Evolutionary conservation across 2,329 filamentous ascomycete species (phyloP), one percentile per base, ranked within the genome.

Genomic region (Cryphonectria nitschkei): DNA sequence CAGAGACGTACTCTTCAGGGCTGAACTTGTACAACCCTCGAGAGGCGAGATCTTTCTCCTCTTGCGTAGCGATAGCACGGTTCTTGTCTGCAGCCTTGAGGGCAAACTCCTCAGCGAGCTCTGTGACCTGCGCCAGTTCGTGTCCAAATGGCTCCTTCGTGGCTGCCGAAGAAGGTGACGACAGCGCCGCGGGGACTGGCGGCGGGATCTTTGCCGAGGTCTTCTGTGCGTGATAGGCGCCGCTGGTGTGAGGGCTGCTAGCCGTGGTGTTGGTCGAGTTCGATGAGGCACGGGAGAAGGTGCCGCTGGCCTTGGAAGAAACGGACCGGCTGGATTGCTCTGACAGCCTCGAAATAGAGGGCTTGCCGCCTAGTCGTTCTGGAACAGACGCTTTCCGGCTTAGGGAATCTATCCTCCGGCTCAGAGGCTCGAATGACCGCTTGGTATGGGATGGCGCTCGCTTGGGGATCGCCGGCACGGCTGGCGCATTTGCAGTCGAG

Each of bases 51-150:
- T 91, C 88, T 74, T 88, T 84, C 76, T 93, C 87, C 80, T 97
- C 94, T 69, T 93, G 92, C 61, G 95, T 91, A 54, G 90, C 82
- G 62, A 89, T 84, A n/a, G 86, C 85, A 72, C 87, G 79, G 73
- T 86, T 78, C 26, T 75, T 82, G 52, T 89, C 86, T 11, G 63
- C 66, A 22, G 66, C 64, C 73, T 87, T 86, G 41, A 89, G 85
- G 58, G 90, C 89, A 75, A 94, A 95, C 81, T 98, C 95, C 82
- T 98, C 96, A 0, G 92, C 95, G 22, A 98, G 88, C 81, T 98
- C 96, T 68, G 94, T 94, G 34, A 98, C 93, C 81, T 98, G 92
- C 70, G 93, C 94, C 68, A 98, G 85, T 81, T 99, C 96, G 66
- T 92, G 90, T 68, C 93, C 93, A 77, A 98, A 98, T 0, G 95